Conservation (phyloP, 495 filamentous ascomycete genomes). For the Talaromyces trachyspermus region DNA sequence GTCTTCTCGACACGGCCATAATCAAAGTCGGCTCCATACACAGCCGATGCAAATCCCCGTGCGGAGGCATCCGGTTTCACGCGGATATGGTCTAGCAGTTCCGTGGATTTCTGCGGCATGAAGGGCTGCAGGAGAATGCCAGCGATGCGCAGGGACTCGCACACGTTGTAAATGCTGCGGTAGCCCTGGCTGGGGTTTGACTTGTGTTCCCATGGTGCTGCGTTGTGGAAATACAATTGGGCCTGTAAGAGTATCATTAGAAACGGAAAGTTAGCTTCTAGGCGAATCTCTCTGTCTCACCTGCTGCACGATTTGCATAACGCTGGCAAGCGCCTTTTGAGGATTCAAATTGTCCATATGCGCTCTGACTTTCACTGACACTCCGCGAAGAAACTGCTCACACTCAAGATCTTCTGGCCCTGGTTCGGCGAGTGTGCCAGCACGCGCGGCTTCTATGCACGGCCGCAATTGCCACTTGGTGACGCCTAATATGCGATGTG, state of each 20-base stretch:
- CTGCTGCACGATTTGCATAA: constrained; percentile 56
- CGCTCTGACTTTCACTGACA: constrained; percentile 34
- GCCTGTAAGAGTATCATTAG: constrained; percentile 42
- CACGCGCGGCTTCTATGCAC: constrained; percentile 40
- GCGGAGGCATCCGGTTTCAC: constrained; percentile 44
- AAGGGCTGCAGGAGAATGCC: constrained; percentile 87
- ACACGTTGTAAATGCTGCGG: constrained; percentile 56
- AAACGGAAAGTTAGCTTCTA: constrained; percentile 18
- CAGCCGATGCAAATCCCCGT: constrained; percentile 51
- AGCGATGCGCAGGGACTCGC: constrained; percentile 70
- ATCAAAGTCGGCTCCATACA: constrained; percentile 47
- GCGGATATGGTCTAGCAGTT: constrained; percentile 70
- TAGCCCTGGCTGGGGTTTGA: constrained; percentile 32
- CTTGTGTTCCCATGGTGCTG: constrained; percentile 49
- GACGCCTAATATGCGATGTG: constrained; percentile 57
- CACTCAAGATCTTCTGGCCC: constrained; percentile 23
- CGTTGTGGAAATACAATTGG: constrained; percentile 58
- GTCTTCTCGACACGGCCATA: constrained; percentile 57
- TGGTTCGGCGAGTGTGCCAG: constrained; percentile 22
- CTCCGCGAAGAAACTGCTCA: constrained; percentile 24
- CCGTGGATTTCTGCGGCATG: constrained; percentile 71
- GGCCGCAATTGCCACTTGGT: constrained; percentile 57
- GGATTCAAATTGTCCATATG: constrained; percentile 62
- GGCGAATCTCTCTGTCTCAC: constrained; percentile 20
- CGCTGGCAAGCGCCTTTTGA: constrained; percentile 53